phyloP scores from a whole-genome alignment of 2,329 filamentous ascomycete genomes.

The Elsinoe arachidis region DNA sequence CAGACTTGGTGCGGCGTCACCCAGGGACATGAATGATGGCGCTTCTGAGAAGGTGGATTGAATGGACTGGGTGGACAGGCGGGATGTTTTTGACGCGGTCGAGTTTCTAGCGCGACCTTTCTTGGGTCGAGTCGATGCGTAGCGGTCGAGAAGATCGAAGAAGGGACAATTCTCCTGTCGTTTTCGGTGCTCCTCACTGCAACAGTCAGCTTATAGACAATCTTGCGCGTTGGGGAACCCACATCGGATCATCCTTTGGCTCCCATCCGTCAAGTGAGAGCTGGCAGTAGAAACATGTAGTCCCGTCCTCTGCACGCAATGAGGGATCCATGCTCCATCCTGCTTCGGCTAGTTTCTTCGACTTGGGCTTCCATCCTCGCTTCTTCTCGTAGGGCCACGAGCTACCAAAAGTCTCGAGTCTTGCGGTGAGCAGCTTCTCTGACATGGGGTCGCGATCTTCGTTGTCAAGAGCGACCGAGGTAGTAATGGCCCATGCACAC shows the following conservation, averaged over 20 bases:
- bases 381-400: slow-evolving; percentile 86
- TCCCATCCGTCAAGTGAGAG: slow-evolving; percentile 93
- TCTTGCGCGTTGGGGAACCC: slow-evolving; percentile 29
- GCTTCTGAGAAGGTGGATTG: slow-evolving; percentile 37
- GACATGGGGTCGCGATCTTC: slow-evolving; percentile 64
- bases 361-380: slow-evolving; percentile 81
- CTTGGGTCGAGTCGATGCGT: slow-evolving; percentile 48
- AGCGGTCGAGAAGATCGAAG: slow-evolving; percentile 56
- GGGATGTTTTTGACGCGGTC: slow-evolving; percentile 58
- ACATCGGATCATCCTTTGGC: slow-evolving; percentile 79
- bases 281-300: slow-evolving; percentile 84
- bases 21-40: slow-evolving; percentile 29
- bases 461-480: slow-evolving; percentile 44
- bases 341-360: slow-evolving; percentile 80
- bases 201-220: neutral
- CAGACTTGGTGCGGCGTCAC: slow-evolving; percentile 33
- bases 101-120: slow-evolving; percentile 43
- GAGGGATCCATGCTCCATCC: slow-evolving; percentile 93
- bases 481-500: slow-evolving; percentile 77
- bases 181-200: slow-evolving; percentile 73
- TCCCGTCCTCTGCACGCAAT: slow-evolving; percentile 75
- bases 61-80: slow-evolving; percentile 47
- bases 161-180: slow-evolving; percentile 74
- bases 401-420: slow-evolving; percentile 72
- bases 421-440: slow-evolving; percentile 62